A percentile compares a stretch with the other conserved stretches of the same genome.
phyloP scores from a whole-genome alignment of 129 eudicot genomes.

The Flaveria bidentis region DNA sequence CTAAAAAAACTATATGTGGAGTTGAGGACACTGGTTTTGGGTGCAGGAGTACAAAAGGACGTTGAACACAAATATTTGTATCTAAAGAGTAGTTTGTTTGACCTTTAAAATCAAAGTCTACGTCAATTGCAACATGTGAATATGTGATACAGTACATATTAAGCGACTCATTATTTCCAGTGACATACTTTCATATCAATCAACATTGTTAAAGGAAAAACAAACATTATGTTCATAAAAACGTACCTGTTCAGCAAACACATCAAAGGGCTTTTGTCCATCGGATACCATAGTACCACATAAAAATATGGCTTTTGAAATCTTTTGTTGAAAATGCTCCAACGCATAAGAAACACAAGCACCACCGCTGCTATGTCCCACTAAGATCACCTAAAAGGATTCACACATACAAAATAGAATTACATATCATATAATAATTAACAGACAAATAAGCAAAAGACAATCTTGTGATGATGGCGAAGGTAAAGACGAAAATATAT shows the following conservation, averaged over 20 bases:
- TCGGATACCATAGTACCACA: slow-evolving; percentile 89
- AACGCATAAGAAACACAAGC: slow-evolving; percentile 87
- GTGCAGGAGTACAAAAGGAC: background rate
- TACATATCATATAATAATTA: background rate
- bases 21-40: background rate
- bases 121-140: background rate
- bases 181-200: background rate
- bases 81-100: background rate
- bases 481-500: background rate
- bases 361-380: slow-evolving; percentile 94
- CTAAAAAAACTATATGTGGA: background rate
- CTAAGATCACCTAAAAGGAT: slow-evolving; percentile 71
- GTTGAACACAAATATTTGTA: background rate
- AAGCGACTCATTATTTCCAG: background rate
- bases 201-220: background rate
- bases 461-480: background rate
- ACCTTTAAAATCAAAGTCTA: slow-evolving; percentile 4
- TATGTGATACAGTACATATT: background rate
- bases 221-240: background rate
- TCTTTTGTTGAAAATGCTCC: slow-evolving; percentile 73
- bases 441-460: background rate
- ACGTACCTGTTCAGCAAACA: slow-evolving; percentile 75
- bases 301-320: slow-evolving; percentile 77
- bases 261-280: slow-evolving; percentile 93
- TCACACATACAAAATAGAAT: slow-evolving; percentile 9